Base-by-base conservation (phyloP, 2,329 filamentous ascomycete genomes). In the Aspergillus versicolor region DNA sequence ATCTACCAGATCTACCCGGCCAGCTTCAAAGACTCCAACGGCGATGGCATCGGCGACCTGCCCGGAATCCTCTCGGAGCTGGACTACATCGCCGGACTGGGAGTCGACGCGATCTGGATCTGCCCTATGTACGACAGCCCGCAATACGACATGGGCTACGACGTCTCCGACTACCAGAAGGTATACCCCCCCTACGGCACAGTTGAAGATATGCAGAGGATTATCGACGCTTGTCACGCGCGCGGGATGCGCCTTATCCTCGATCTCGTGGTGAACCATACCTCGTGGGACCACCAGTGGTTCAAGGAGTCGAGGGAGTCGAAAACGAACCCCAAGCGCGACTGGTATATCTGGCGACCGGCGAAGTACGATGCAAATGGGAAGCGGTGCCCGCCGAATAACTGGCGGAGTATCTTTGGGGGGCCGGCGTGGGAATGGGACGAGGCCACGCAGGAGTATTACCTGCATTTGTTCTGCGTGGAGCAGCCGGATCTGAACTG, bases 401-500 rank as follows among this genome's bases (percentile, higher is more conserved):
- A 92, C 73, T 92, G 88, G 60, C 27, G 52, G 22, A 51, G 43
- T 17, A 45, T 57, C 5, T 59, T 92, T 46, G 13, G 37, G 67
- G 73, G 72, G 7, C 74, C 69, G 47, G 74, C 73, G 2, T 78
- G 75, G 75, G 65, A 85, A 55, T 92, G 84, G 77, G 88, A 92
- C 65, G 84, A 89, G 61, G 66, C 73, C n/a, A 90, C 88, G 0
- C 79, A 82, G 45, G 87, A 92, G 71, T 92, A 91, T 70, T 92
- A 91, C 65, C 82, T 92, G 0, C 85, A 88, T 60, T 79, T 94
- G 12, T 94, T 91, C 71, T 84, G 86, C 3, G 82, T 82, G 4
- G 84, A 89, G 63, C 90, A 93, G 69, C 90, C 90, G 0, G 91
- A 94, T 64, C 79, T 94, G 15, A 94, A 94, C 73, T 94, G 89